Conservation (phyloP, 768 basidiomycete genomes). For the Termitomyces sp. region DNA sequence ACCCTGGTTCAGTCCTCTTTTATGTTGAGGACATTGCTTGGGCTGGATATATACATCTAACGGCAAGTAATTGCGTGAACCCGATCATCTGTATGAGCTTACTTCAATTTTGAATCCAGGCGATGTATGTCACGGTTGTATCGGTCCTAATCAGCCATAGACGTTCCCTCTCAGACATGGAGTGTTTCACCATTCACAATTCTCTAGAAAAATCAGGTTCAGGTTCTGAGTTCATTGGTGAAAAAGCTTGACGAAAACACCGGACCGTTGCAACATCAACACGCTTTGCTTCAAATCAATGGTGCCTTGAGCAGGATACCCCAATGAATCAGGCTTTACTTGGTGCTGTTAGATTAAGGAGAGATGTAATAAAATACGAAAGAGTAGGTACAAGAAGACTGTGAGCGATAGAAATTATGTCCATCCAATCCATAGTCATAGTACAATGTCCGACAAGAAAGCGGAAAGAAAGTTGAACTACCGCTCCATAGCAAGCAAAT, state of each 20-base stretch:
- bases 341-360: neutral
- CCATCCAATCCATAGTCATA: constrained; percentile 5
- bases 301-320: neutral
- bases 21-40: neutral
- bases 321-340: neutral
- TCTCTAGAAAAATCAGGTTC: neutral
- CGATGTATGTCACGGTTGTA: constrained; percentile 5
- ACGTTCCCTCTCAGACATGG: constrained; percentile 5
- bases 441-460: constrained; percentile 2
- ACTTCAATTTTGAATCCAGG: neutral
- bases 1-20: neutral
- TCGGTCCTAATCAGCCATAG: constrained; percentile 1
- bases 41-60: constrained; percentile 4
- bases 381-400: neutral
- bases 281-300: neutral
- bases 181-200: constrained; percentile 1
- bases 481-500: neutral
- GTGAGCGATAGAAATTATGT: neutral
- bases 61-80: neutral
- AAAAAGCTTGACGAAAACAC: neutral
- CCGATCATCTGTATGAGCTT: neutral
- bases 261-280: neutral
- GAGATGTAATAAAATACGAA: neutral
- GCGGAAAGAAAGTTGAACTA: neutral
- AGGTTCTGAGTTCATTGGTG: neutral